Evolutionary conservation across 306 rosid species (phyloP).

Genomic region (Lithocarpus polystachyus): DNA sequence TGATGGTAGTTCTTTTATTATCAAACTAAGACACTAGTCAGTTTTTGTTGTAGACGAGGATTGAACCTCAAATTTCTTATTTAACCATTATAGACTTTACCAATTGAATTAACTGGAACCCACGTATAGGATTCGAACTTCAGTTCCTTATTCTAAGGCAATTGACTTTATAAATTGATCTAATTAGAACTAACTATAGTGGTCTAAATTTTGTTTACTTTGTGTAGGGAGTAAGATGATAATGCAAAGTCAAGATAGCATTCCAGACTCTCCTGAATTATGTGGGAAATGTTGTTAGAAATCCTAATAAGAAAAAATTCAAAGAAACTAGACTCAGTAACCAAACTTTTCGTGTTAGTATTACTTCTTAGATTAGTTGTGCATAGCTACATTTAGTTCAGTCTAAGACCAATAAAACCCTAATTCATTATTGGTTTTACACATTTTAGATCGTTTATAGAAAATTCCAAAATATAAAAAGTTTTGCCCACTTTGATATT

Average conservation of each 20-base stretch:
- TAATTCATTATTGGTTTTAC: not conserved
- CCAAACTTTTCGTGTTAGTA: slow-evolving; percentile 66
- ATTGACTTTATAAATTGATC: too few species aligned
- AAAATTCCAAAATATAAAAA: not conserved
- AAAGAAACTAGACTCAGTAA: slow-evolving; percentile 76
- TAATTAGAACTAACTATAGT: not conserved
- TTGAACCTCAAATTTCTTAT: too few species aligned
- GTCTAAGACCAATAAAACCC: not conserved
- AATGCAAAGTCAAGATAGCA: slow-evolving; percentile 69
- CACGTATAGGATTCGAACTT: too few species aligned
- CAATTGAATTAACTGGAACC: too few species aligned
- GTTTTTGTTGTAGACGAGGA: too few species aligned
- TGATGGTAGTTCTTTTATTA: too few species aligned
- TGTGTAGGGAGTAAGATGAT: slow-evolving; percentile 54
- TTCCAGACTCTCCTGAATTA: slow-evolving; percentile 74
- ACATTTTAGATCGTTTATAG: not conserved
- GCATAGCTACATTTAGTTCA: not conserved
- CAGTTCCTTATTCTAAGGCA: too few species aligned
- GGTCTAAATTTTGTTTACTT: not conserved
- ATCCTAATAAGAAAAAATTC: slow-evolving; percentile 72
- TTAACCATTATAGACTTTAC: too few species aligned
- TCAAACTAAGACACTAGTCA: rapidly evolving
- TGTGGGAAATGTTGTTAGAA: slow-evolving; percentile 74
- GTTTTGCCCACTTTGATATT: not conserved
- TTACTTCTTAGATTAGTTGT: not conserved